Evolutionary conservation across 225 moss, liverwort and hornwort species (phyloP), one percentile per base, ranked within the genome.

Genomic region (Physcomitrellopsis africana): DNA sequence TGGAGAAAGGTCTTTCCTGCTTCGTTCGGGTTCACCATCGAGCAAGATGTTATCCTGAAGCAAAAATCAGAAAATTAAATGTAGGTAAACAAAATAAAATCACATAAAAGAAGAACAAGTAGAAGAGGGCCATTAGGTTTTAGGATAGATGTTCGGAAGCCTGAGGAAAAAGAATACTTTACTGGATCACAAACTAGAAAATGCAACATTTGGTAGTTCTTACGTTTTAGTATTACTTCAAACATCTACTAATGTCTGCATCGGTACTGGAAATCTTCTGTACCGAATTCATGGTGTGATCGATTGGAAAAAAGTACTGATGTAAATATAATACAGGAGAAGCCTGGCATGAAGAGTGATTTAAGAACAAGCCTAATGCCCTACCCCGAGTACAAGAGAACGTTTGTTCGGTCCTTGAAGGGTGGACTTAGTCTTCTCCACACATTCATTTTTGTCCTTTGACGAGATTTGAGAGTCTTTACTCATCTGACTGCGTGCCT

Each of bases 321-420:
- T 18, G 55, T n/a, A 17, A 61, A 1, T 49, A 27, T 65, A 23
- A 58, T 27, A 10, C 32, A 62, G 45, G 5, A 12, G 52, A 44
- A 27, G 19, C 27, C 19, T 60, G 22, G 4, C 14, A 61, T 22
- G 15, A 44, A 43, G 54, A 18, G 16, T 20, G 58, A 63, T 14
- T 9, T 57, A 14, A 18, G 49, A 51, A 26, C 59, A 58, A 49
- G 42, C 57, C 26, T 46, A 49, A 42, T 70, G 14, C 26, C 60
- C 45, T 81, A 84, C 84, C 84, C 45, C 81, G n/a, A 74, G 69
- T 19, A 45, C 27, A 22, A 75, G 65, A 69, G 80, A 61, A 13
- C 73, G 73, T 68, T 73, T 73, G 29, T 59, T 72, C 65, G 62
- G 60, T 19, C 74, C 84, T 55, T 73, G 66, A 51, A 42, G 49